Conservation (phyloP, 164 flowering plant species). For the Stephania yunnanensis region DNA sequence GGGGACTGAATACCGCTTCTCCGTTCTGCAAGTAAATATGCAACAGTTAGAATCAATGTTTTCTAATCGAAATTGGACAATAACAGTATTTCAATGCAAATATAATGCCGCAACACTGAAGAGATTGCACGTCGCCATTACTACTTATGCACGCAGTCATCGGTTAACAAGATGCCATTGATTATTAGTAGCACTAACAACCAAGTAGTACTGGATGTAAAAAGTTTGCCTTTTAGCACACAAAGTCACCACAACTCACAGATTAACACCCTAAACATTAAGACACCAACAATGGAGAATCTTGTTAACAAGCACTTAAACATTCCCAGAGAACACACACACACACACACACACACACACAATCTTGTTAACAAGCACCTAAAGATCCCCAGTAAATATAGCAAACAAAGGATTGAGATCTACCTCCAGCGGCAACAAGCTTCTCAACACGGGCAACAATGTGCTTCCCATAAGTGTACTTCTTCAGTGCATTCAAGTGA, state of each 20-base stretch:
- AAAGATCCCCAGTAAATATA: not conserved
- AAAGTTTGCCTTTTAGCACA: no score
- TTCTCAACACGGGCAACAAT: slow-evolving; percentile 96
- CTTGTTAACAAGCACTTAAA: not conserved
- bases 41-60: not conserved
- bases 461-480: slow-evolving; percentile 91
- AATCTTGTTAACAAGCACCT: not conserved
- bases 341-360: no score
- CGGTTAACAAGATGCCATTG: not conserved
- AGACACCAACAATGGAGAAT: no score
- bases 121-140: not conserved
- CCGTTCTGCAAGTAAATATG: slow-evolving; percentile 54
- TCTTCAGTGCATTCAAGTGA: slow-evolving; percentile 85
- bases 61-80: not conserved
- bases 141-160: not conserved
- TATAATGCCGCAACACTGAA: not conserved
- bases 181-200: not conserved
- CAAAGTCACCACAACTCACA: no score
- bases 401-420: not conserved
- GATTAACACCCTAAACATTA: not conserved
- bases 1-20: slow-evolving; percentile 58
- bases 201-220: no score
- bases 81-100: not conserved
- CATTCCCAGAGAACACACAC: no score
- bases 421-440: slow-evolving; percentile 97